Percentiles rank a stretch among this genome's conserved stretches.
These are phyloP conservation scores for Picochlorum sp. DNA, from an alignment of 139 green algal genomes.

Conservation along the genomic window DNA sequence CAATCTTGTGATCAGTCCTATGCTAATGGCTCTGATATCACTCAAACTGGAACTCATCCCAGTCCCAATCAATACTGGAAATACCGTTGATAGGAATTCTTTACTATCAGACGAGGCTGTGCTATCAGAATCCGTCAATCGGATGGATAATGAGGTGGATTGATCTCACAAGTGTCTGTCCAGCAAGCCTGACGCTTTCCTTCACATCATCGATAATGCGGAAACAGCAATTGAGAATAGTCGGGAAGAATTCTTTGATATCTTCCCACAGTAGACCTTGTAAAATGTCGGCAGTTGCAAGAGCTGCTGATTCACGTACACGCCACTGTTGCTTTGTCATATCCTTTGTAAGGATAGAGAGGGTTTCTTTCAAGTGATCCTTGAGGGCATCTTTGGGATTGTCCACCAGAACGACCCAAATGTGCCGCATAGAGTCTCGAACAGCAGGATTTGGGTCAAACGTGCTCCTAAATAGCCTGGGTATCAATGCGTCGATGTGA, in stretches of 20 bases:
- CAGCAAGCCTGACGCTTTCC: constrained; percentile 57
- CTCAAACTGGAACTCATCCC: constrained; percentile 17
- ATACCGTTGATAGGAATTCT: constrained; percentile 32
- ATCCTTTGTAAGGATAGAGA: constrained; percentile 47
- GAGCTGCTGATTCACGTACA: constrained; percentile 60
- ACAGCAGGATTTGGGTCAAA: constrained; percentile 80
- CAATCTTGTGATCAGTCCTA: constrained; percentile 43
- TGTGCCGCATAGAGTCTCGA: constrained; percentile 52
- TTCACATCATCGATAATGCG: constrained; percentile 76
- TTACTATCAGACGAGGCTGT: constrained; percentile 30
- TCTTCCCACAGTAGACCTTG: constrained; percentile 51
- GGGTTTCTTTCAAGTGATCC: constrained; percentile 56
- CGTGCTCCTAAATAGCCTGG: constrained; percentile 73
- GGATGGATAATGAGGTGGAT: constrained; percentile 52
- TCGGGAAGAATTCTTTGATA: constrained; percentile 41
- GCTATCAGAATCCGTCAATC: constrained; percentile 52
- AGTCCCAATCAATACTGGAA: constrained; percentile 63
- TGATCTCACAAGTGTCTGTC: constrained; percentile 18
- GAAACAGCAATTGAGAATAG: constrained; percentile 73
- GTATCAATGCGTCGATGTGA: constrained; percentile 66
- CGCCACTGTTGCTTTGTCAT: constrained; percentile 75
- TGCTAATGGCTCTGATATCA: constrained; percentile 20
- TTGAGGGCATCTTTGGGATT: constrained; percentile 52
- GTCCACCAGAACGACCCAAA: constrained; percentile 71
- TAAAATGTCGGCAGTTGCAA: constrained; percentile 69